Percentiles rank a stretch among this genome's conserved stretches.
These are phyloP conservation scores for Cadophora sp. DNA, from an alignment of 2,329 filamentous ascomycete species.

Conservation along the genomic window DNA sequence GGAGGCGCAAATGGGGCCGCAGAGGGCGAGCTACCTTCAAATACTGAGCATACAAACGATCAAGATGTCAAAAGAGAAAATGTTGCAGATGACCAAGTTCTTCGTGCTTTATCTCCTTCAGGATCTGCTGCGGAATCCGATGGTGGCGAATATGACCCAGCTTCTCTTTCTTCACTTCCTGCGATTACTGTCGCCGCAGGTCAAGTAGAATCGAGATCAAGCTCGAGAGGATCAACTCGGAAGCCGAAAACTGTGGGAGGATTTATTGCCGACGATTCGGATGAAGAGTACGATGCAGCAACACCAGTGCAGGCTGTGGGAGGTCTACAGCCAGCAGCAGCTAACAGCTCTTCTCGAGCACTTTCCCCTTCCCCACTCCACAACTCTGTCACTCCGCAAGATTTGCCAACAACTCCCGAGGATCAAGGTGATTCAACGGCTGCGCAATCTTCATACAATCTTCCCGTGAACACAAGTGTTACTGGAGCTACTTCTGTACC, in stretches of 20 bases:
- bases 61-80: conserved; percentile 46
- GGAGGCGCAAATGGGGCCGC: conserved; percentile 39
- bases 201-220: conserved; percentile 42
- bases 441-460: conserved; percentile 33
- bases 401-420: conserved; percentile 35
- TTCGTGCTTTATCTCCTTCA: conserved; percentile 46
- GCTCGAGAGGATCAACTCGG: conserved; percentile 42
- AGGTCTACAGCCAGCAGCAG: conserved; percentile 37
- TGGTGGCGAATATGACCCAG: conserved; percentile 44
- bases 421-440: conserved; percentile 42
- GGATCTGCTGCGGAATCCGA: conserved; percentile 41
- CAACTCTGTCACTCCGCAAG: conserved; percentile 39
- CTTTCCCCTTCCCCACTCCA: conserved; percentile 43
- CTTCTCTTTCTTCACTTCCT: conserved; percentile 42
- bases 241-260: conserved; percentile 45
- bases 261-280: conserved; percentile 46
- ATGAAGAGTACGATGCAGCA: conserved; percentile 44
- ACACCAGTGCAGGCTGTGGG: conserved; percentile 34
- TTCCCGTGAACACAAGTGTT: conserved; percentile 39
- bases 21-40: conserved; percentile 43
- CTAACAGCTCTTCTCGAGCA: conserved; percentile 39
- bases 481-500: conserved; percentile 35
- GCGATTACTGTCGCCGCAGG: conserved; percentile 39
- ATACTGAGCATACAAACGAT: conserved; percentile 46
- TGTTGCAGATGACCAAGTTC: conserved; percentile 47